Conservation (phyloP, 768 basidiomycete species). For the Serendipita sp. region DNA sequence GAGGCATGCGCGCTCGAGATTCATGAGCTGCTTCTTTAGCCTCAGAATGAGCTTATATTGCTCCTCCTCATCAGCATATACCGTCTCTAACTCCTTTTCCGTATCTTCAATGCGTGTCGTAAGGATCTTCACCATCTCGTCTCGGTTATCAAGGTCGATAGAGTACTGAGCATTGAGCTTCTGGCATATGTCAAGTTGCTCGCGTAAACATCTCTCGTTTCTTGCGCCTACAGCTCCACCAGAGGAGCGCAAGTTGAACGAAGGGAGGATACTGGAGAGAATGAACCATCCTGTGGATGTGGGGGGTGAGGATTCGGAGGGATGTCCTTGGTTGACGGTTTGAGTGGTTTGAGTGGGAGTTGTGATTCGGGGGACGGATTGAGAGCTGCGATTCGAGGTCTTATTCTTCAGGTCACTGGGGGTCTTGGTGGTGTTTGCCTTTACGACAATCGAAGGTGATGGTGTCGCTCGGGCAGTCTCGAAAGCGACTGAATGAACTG, state of each 20-base stretch:
- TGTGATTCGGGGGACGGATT: no score
- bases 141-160: conserved; percentile 53
- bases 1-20: conserved; percentile 46
- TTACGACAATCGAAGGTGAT: not conserved
- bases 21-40: conserved; percentile 66
- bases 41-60: conserved; percentile 35
- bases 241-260: conserved; percentile 24
- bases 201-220: conserved; percentile 49
- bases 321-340: no score
- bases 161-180: conserved; percentile 66
- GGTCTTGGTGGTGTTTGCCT: no score
- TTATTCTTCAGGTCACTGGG: not conserved
- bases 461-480: not conserved
- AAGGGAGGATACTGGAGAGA: not conserved
- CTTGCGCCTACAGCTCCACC: conserved; percentile 42
- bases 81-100: conserved; percentile 24
- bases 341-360: no score
- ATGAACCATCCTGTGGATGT: not conserved
- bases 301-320: not conserved
- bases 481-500: no score
- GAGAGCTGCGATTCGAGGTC: not conserved
- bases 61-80: conserved; percentile 34
- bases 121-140: conserved; percentile 52
- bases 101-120: conserved; percentile 34
- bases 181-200: conserved; percentile 56